phyloP scores from a whole-genome alignment of 805 yeast genomes.

The Candida andamanensis region DNA sequence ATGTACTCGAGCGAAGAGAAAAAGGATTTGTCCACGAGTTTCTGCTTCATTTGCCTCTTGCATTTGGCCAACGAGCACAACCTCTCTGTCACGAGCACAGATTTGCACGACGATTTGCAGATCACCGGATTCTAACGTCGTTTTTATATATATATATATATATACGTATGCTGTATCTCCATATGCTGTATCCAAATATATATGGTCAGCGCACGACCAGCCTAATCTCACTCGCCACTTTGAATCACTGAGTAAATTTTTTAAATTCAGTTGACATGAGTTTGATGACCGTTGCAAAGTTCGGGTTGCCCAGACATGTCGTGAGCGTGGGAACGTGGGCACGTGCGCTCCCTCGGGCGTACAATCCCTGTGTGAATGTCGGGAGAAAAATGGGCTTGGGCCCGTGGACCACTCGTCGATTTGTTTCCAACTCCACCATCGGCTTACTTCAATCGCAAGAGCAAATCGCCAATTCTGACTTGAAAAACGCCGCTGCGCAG shows the following conservation, averaged over 20 bases:
- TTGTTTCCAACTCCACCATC: conserved; percentile 11
- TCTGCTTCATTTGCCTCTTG: conserved; percentile 39
- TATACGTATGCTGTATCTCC: too few relatives aligned
- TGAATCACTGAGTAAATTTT: too few relatives aligned
- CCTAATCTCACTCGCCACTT: too few relatives aligned
- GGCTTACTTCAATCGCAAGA: conserved; percentile 48
- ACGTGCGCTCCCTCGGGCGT: too few relatives aligned
- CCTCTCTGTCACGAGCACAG: conserved; percentile 26
- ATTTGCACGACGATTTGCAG: conserved; percentile 28
- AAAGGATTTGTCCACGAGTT: conserved; percentile 41
- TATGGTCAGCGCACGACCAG: too few relatives aligned
- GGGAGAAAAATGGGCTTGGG: not conserved
- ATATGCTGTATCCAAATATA: too few relatives aligned
- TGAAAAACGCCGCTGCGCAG: conserved; percentile 66
- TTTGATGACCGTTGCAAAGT: too few relatives aligned
- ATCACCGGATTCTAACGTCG: conserved; percentile 20
- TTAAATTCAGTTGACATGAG: too few relatives aligned
- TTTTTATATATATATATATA: not conserved
- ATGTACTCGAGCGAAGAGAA: conserved; percentile 34
- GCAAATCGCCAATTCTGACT: conserved; percentile 76
- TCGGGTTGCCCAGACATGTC: too few relatives aligned
- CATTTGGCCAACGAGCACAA: conserved; percentile 45
- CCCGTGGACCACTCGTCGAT: not conserved
- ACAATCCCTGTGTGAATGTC: too few relatives aligned
- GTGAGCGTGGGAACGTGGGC: too few relatives aligned